Evolutionary conservation across 768 basidiomycete genomes (phyloP), one percentile per base, ranked within the genome.

Genomic region (Podaxis sp.): DNA sequence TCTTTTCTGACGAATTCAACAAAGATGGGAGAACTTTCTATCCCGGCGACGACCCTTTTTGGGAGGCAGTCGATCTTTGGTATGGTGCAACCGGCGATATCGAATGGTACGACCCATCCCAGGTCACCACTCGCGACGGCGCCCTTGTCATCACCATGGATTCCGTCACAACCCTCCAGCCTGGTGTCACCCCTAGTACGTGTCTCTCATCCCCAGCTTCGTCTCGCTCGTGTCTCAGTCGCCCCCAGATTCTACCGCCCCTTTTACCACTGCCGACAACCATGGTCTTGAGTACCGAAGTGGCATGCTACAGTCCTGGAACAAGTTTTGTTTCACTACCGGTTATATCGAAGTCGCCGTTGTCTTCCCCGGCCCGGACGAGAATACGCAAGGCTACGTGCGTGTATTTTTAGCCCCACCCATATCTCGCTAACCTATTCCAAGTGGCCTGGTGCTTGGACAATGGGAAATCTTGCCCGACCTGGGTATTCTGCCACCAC

Each of bases 371-470:
- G 89, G 88, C 0, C 80, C 84, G 4, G 76, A 84, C 64, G 78
- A 81, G 58, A 73, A 79, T 63, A 80, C 85, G 2, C 66, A 72
- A 64, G 82, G 82, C 29, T 84, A 82, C 66, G 80, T 80, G 67
- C 69, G 80, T 76, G n/a, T 47, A 50, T 25, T 60, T 29, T 37
- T 57, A 33, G 43, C 37, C 53, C 33, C 15, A 22, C 52, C 60
- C 50, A 3, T n/a, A 59, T 36, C 36, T 12, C 7, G 15, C 43
- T 15, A 8, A 27, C 17, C 38, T 46, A 9, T 46, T 41, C 37
- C n/a, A 51, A 88, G 87, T 93, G 91, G 93, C 93, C 91, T 40
- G 92, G 90, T 66, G 84, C 83, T 2, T 94, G 93, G 93, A 91
- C 90, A 19, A 90, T 91, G 87, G 93, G 93, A 2, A 96, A 95